A percentile compares a stretch with the other conserved stretches of the same genome.
Evolutionary conservation across 2,329 filamentous ascomycete genomes (phyloP).

Genomic region (Aspergillus sp.): DNA sequence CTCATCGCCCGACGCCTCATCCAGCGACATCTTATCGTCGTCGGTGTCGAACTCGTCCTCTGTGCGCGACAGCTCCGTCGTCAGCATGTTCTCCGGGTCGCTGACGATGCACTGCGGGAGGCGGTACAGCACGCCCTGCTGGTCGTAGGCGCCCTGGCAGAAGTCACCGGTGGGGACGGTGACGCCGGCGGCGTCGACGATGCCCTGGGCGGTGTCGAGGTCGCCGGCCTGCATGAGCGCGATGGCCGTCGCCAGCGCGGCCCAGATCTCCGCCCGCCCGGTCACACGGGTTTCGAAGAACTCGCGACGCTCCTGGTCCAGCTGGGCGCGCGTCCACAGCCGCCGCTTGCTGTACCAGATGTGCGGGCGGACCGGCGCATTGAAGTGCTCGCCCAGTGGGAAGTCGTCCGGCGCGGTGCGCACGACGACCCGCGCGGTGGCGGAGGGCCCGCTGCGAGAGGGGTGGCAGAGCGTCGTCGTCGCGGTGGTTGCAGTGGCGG

Average conservation of each 20-base stretch:
- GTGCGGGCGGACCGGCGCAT: constrained; percentile 65
- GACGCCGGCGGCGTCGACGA: constrained; percentile 74
- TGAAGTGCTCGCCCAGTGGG: constrained; percentile 59
- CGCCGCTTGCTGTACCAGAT: constrained; percentile 63
- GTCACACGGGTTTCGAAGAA: constrained; percentile 91
- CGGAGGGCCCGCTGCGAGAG: constrained; percentile 2
- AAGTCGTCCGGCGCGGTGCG: constrained; percentile 16
- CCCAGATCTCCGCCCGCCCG: constrained; percentile 76
- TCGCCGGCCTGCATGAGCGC: constrained; percentile 64
- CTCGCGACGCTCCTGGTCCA: constrained; percentile 70
- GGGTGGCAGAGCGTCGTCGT: constrained; percentile 4
- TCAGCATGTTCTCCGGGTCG: constrained; percentile 60
- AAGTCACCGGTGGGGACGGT: constrained; percentile 72
- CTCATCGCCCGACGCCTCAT: constrained; percentile 41
- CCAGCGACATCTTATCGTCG: constrained; percentile 33
- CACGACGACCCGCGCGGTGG: constrained; percentile 13
- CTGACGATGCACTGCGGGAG: constrained; percentile 67
- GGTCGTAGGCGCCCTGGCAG: constrained; percentile 69
- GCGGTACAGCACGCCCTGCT: constrained; percentile 66
- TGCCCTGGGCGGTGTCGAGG: constrained; percentile 70
- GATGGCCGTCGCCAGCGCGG: constrained; percentile 65
- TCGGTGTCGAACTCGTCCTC: constrained; percentile 23
- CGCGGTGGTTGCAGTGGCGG: not conserved
- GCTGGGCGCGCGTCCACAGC: constrained; percentile 65
- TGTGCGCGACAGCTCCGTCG: constrained; percentile 17